Evolutionary conservation across 139 green algal species (phyloP).

Genomic region (Dunaliella sp.): DNA sequence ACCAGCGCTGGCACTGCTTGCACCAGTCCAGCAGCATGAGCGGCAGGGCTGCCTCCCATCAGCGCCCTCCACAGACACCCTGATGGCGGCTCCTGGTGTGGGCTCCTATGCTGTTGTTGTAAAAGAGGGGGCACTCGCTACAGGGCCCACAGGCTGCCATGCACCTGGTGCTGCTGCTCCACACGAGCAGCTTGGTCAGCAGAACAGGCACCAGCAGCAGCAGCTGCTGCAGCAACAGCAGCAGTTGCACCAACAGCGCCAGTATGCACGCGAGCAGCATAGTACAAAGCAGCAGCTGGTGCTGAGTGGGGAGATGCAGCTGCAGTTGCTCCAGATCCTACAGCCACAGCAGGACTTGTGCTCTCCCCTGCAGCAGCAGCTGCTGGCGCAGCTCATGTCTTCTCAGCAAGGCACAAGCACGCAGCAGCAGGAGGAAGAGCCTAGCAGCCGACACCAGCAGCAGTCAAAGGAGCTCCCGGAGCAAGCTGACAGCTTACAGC

Average conservation of each 20-base stretch:
- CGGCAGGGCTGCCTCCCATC: too few species aligned
- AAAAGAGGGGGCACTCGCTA: not conserved
- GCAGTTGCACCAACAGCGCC: not conserved
- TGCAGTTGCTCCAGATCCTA: not conserved
- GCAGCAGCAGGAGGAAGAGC: not conserved
- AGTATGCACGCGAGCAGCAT: too few species aligned
- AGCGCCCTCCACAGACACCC: too few species aligned
- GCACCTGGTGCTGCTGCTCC: not conserved
- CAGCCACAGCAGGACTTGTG: not conserved
- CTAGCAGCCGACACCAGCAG: not conserved
- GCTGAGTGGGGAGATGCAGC: not conserved
- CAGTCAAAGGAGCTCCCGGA: not conserved
- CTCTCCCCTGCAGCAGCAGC: not conserved
- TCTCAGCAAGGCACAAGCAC: too few species aligned
- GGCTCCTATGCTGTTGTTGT: too few species aligned
- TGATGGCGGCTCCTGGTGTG: too few species aligned
- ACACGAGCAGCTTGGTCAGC: too few species aligned
- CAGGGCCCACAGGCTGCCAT: too few species aligned
- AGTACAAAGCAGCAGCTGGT: not conserved
- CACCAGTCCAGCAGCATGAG: too few species aligned
- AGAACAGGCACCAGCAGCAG: not conserved
- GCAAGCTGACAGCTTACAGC: not conserved
- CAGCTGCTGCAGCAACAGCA: not conserved
- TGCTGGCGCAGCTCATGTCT: not conserved
- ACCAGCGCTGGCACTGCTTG: too few species aligned